Conservation (phyloP, 805 yeast species). For the Candida stauntonica region DNA sequence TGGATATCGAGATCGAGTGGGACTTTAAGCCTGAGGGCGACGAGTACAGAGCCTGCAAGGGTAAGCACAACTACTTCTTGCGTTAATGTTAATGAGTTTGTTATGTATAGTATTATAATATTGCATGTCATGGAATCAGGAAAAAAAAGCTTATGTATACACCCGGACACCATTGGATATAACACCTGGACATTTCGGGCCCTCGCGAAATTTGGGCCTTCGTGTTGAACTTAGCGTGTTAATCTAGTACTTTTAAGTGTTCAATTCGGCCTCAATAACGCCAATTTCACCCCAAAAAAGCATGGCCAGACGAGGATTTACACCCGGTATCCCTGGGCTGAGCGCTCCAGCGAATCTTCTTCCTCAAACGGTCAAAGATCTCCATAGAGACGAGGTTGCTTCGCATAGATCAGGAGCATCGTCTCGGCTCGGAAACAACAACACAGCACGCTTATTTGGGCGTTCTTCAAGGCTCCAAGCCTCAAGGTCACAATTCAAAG, state of each 20-base stretch:
- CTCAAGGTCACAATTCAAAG: conserved; percentile 17
- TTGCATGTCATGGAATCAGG: too few relatives aligned
- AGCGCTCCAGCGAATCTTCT: conserved; percentile 9
- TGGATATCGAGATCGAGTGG: conserved; percentile 71
- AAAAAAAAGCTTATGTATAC: too few relatives aligned
- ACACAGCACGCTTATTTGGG: conserved; percentile 9
- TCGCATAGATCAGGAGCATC: conserved; percentile 24
- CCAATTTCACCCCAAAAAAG: background rate
- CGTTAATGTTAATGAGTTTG: conserved; percentile 40
- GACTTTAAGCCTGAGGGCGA: conserved; percentile 38
- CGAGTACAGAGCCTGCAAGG: conserved; percentile 50
- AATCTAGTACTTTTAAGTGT: too few relatives aligned
- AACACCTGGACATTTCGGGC: too few relatives aligned
- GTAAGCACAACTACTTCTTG: conserved; percentile 66
- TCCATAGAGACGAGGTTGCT: conserved; percentile 19
- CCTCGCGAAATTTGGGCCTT: too few relatives aligned
- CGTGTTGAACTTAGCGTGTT: too few relatives aligned
- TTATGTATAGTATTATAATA: too few relatives aligned
- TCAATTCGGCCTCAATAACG: too few relatives aligned
- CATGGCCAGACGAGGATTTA: conserved; percentile 15
- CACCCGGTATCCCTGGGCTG: conserved; percentile 12
- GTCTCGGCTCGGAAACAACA: conserved; percentile 1
- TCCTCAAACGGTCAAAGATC: conserved; percentile 19
- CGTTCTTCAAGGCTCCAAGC: conserved; percentile 1
- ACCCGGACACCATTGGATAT: too few relatives aligned